phyloP scores from a whole-genome alignment of 2,329 filamentous ascomycete genomes.

The Zymoseptoria passerinii region DNA sequence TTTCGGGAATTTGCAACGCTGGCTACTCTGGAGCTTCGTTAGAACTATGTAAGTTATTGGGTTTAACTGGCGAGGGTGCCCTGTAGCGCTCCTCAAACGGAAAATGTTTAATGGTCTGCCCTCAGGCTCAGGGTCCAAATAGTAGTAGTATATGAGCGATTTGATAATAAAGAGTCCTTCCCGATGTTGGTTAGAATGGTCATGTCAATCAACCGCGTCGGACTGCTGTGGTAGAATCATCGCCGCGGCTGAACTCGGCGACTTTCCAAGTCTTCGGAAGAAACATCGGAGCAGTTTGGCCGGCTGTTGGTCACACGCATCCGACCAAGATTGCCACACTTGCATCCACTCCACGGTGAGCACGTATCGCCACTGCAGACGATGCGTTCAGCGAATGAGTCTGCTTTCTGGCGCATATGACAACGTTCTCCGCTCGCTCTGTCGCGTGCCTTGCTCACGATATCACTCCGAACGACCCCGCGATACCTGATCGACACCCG shows the following conservation, averaged over 20 bases:
- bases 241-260: background rate
- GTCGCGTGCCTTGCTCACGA: background rate
- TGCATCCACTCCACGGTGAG: background rate
- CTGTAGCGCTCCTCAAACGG: background rate
- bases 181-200: background rate
- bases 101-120: background rate
- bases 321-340: too few species aligned
- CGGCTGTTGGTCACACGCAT: background rate
- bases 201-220: background rate
- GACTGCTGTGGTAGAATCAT: too few species aligned
- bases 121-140: background rate
- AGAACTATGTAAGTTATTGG: too few species aligned
- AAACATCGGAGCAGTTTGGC: background rate
- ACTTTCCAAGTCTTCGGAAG: background rate
- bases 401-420: background rate
- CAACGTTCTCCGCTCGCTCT: background rate
- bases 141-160: background rate
- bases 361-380: background rate
- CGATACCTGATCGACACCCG: background rate
- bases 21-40: too few species aligned
- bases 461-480: background rate
- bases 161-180: background rate
- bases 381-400: background rate
- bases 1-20: too few species aligned
- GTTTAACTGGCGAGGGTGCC: background rate